phyloP scores from a whole-genome alignment of 106 monocot species.

The Agapanthus africanus region DNA sequence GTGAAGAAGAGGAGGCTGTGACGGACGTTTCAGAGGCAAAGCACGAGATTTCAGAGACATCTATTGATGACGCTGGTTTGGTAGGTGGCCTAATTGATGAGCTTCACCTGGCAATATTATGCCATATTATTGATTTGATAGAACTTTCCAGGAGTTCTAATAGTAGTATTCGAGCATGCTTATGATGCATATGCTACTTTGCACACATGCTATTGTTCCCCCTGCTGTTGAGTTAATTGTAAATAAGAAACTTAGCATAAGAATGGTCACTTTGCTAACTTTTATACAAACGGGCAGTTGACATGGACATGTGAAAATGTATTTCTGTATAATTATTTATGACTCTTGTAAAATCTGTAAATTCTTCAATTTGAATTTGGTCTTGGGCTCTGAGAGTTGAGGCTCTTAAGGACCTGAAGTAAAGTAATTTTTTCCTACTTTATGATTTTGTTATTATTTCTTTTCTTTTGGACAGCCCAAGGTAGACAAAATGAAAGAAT shows the following conservation, averaged over 20 bases:
- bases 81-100: not conserved
- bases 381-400: not conserved
- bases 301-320: not conserved
- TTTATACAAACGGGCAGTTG: not conserved
- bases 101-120: not conserved
- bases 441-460: not conserved
- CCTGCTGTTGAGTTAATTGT: not conserved
- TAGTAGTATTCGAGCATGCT: not conserved
- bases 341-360: not conserved
- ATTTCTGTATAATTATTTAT: not conserved
- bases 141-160: not conserved
- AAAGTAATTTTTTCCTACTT: not conserved
- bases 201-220: not conserved
- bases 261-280: not conserved
- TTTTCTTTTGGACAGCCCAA: constrained; percentile 21
- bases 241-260: not conserved
- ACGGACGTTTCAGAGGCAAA: constrained; percentile 28
- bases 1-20: constrained; percentile 37
- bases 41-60: constrained; percentile 4
- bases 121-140: not conserved
- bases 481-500: constrained; percentile 77
- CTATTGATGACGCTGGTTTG: constrained; percentile 3
- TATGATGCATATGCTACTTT: not conserved
- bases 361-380: not conserved
- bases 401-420: too few species aligned